Percentiles rank a stretch among this genome's conserved stretches.
phyloP scores from a whole-genome alignment of 768 basidiomycete genomes.

The Dentipellis sp. region DNA sequence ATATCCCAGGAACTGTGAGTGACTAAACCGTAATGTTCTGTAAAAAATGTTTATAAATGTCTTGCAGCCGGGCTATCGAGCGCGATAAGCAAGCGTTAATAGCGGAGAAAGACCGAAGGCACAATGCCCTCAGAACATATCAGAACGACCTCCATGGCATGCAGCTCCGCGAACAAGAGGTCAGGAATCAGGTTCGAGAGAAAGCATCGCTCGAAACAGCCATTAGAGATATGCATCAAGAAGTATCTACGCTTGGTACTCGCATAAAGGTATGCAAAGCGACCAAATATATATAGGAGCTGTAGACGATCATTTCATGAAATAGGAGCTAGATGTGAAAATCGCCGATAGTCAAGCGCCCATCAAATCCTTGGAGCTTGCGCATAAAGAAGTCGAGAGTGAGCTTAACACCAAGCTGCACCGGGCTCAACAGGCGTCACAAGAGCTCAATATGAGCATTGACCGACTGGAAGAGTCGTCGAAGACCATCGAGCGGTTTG shows the following conservation, averaged over 20 bases:
- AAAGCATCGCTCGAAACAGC: slow-evolving; percentile 46
- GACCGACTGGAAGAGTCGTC: slow-evolving; percentile 56
- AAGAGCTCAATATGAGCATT: slow-evolving; percentile 56
- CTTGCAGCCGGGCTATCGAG: slow-evolving; percentile 51
- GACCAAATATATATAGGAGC: background rate
- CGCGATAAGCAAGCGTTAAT: slow-evolving; percentile 48
- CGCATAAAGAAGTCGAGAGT: slow-evolving; percentile 38
- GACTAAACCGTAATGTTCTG: background rate
- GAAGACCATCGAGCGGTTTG: slow-evolving; percentile 58
- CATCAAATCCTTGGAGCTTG: slow-evolving; percentile 51
- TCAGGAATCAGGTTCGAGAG: slow-evolving; percentile 50
- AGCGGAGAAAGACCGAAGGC: slow-evolving; percentile 56
- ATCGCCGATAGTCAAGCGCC: slow-evolving; percentile 55
- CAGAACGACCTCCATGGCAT: slow-evolving; percentile 56
- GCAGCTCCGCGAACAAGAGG: slow-evolving; percentile 50
- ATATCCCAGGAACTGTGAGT: slow-evolving; percentile 60
- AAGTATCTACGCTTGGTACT: slow-evolving; percentile 33
- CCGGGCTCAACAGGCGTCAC: slow-evolving; percentile 44
- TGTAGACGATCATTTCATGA: background rate
- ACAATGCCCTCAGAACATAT: slow-evolving; percentile 36
- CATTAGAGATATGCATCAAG: slow-evolving; percentile 49
- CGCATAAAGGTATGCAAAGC: slow-evolving; percentile 39
- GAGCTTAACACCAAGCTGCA: slow-evolving; percentile 39
- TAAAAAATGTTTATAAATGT: background rate
- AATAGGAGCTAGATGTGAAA: slow-evolving; percentile 54